Percentiles rank a stretch among this genome's conserved stretches.
Evolutionary conservation across 371 early-diverging fungal genomes (phyloP).

Genomic region (Saksenaea vasiformis): DNA sequence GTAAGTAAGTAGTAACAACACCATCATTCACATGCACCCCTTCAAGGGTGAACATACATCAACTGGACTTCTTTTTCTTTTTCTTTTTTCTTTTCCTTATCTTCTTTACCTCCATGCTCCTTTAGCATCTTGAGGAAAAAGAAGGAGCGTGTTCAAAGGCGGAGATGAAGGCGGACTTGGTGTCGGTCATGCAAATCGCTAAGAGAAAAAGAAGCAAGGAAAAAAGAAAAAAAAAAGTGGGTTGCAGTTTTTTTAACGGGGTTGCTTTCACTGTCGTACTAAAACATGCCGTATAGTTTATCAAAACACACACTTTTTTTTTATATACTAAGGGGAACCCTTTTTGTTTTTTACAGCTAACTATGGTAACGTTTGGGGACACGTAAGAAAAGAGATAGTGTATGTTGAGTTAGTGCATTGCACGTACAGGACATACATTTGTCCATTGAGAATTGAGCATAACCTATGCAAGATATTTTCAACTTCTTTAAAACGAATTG

Average conservation of each 20-base stretch:
- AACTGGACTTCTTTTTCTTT: not conserved
- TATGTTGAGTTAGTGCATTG: not conserved
- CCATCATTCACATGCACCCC: not conserved
- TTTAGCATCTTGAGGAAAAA: not conserved
- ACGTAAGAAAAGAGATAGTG: not conserved
- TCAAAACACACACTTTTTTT: not conserved
- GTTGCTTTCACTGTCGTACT: not conserved
- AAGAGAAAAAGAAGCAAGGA: not conserved
- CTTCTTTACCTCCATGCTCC: not conserved
- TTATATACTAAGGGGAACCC: not conserved
- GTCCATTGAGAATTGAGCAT: not conserved
- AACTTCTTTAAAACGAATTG: not conserved
- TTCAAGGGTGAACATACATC: not conserved
- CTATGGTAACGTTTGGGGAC: not conserved
- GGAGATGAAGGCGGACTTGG: slow-evolving; percentile 4
- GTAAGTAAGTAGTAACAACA: not conserved
- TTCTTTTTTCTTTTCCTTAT: not conserved
- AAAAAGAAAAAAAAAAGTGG: not conserved
- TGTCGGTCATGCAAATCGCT: not conserved
- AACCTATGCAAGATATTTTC: not conserved
- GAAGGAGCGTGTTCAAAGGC: too few relatives aligned
- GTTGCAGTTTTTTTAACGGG: not conserved
- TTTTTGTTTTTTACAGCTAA: not conserved
- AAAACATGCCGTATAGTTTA: not conserved
- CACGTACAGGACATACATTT: not conserved